Evolutionary conservation across 495 filamentous ascomycete genomes (phyloP).

Genomic region (Podospora conica): DNA sequence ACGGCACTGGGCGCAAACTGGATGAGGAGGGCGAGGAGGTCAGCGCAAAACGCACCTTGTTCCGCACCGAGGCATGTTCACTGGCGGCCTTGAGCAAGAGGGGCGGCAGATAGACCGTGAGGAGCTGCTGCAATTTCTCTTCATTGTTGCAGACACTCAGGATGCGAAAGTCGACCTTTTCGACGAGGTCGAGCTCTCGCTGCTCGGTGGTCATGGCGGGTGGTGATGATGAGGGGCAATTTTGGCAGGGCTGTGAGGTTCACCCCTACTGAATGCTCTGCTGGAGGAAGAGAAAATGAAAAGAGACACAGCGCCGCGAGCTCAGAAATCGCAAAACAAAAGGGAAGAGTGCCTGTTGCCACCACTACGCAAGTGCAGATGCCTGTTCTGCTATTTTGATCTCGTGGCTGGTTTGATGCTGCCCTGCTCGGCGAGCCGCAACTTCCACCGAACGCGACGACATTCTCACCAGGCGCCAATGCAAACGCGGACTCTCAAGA

Average conservation of each 20-base stretch:
- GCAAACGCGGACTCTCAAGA: not conserved
- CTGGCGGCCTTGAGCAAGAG: constrained; percentile 80
- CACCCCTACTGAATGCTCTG: not conserved
- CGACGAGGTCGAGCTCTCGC: constrained; percentile 76
- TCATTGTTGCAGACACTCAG: constrained; percentile 76
- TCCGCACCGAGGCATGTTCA: constrained; percentile 70
- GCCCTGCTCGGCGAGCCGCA: not conserved
- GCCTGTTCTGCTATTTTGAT: not conserved
- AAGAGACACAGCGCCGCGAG: not conserved
- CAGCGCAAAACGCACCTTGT: constrained; percentile 66
- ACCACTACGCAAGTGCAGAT: not conserved
- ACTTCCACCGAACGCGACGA: not conserved
- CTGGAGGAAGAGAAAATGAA: not conserved
- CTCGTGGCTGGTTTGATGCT: not conserved
- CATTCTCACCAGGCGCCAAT: not conserved
- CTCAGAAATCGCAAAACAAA: not conserved
- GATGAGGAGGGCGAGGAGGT: not conserved
- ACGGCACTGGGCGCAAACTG: not conserved
- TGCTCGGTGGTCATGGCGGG: constrained; percentile 45
- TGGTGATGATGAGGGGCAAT: not conserved
- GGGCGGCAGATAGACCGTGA: constrained; percentile 74
- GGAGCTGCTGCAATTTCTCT: constrained; percentile 65
- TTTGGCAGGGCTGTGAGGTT: not conserved
- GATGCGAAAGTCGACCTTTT: constrained; percentile 85
- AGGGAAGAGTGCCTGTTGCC: not conserved